phyloP scores from a whole-genome alignment of 352 stramenopile genomes.

The Blastocystis sp. region DNA sequence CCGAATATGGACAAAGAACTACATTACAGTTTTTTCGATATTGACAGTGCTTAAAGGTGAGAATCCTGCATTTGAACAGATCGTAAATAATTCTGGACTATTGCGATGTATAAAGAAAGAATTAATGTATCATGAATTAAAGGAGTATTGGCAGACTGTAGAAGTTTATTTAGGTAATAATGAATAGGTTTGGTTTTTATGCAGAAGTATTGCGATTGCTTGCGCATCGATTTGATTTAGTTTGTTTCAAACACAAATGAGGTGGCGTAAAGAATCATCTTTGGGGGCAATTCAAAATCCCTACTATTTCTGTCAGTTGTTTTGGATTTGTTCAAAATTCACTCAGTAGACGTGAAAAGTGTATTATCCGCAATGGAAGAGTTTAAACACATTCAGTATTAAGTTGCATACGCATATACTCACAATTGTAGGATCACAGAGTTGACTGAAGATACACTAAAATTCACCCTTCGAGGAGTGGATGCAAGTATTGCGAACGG shows the following conservation, averaged over 20 bases:
- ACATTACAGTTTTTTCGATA: neutral
- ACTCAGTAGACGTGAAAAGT: neutral
- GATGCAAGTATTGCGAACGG: constrained; percentile 60
- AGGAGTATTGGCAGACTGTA: constrained; percentile 46
- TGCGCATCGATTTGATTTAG: neutral
- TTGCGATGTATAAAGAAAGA: neutral
- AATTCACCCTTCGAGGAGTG: constrained; percentile 53
- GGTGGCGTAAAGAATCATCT: too few relatives aligned
- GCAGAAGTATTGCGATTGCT: neutral
- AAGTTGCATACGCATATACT: neutral
- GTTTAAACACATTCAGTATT: constrained; percentile 60
- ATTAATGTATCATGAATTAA: constrained; percentile 34
- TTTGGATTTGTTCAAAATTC: neutral
- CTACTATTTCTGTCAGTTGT: neutral
- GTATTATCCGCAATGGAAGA: constrained; percentile 26
- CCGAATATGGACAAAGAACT: constrained; percentile 58
- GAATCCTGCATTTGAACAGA: neutral
- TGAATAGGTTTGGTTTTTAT: constrained; percentile 4
- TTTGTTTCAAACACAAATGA: too few relatives aligned
- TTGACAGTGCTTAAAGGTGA: neutral
- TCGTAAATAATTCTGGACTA: constrained; percentile 17
- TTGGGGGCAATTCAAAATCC: neutral
- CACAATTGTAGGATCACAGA: constrained; percentile 50
- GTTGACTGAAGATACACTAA: constrained; percentile 48
- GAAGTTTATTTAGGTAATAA: neutral